A percentile compares a stretch with the other conserved stretches of the same genome.
Evolutionary conservation across 768 basidiomycete species (phyloP).

Genomic region (Lyophyllum decastes): DNA sequence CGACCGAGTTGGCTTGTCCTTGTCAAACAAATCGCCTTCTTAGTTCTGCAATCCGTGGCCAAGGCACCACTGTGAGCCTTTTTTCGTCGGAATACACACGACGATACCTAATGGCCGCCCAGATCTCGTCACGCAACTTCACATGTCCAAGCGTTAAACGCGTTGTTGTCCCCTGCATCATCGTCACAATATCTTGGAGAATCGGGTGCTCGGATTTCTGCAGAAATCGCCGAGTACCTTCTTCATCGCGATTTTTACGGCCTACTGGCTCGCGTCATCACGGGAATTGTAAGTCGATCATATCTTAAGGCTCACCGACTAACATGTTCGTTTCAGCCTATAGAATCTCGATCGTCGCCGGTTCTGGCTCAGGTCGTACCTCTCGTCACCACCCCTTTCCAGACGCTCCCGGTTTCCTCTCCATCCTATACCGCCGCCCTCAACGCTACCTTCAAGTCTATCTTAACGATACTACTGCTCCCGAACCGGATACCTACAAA

Average conservation of each 20-base stretch:
- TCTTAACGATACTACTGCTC: constrained; percentile 76
- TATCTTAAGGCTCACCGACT: background rate
- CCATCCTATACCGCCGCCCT: constrained; percentile 35
- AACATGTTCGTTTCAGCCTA: constrained; percentile 40
- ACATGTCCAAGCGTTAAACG: constrained; percentile 54
- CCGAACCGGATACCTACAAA: constrained; percentile 71
- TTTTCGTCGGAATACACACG: background rate
- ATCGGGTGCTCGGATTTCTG: constrained; percentile 30
- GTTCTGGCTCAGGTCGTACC: constrained; percentile 47
- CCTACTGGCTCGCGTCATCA: constrained; percentile 40
- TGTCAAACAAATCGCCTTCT: constrained; percentile 45
- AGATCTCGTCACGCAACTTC: constrained; percentile 49
- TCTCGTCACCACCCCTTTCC: constrained; percentile 45
- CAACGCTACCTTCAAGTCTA: constrained; percentile 43
- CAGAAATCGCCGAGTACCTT: constrained; percentile 44
- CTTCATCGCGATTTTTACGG: constrained; percentile 47
- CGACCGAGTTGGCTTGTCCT: constrained; percentile 62
- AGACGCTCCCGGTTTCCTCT: constrained; percentile 22
- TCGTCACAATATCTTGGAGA: constrained; percentile 28
- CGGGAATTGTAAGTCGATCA: constrained; percentile 48
- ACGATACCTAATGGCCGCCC: background rate
- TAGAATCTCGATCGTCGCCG: constrained; percentile 57
- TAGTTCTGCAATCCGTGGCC: constrained; percentile 57
- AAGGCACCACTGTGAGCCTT: constrained; percentile 47
- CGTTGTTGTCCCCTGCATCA: constrained; percentile 39